Evolutionary conservation across 2,329 filamentous ascomycete species (phyloP).

Genomic region (Pseudocercospora fuligena): DNA sequence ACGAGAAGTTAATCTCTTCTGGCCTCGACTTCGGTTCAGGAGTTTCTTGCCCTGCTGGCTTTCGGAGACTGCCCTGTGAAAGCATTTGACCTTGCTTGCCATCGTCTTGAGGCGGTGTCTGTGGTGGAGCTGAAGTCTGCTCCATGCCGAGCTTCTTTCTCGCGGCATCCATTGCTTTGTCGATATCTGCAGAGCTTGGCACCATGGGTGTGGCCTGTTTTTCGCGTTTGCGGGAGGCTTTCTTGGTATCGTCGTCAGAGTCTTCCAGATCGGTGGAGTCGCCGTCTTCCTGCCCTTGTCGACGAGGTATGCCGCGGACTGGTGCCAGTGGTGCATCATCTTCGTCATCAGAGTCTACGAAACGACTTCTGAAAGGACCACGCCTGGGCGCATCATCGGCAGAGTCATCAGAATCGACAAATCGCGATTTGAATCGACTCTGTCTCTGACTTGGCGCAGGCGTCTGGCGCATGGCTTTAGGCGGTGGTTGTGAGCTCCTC

Average conservation of each 20-base stretch:
- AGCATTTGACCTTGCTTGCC: constrained; percentile 41
- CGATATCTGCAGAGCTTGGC: constrained; percentile 42
- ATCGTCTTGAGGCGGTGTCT: constrained; percentile 21
- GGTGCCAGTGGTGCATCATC: constrained; percentile 59
- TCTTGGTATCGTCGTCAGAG: constrained; percentile 44
- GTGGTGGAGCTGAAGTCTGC: constrained; percentile 11
- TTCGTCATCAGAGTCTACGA: constrained; percentile 55
- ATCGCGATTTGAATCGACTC: constrained; percentile 57
- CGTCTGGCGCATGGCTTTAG: constrained; percentile 17
- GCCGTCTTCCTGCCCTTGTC: constrained; percentile 59
- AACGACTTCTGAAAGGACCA: constrained; percentile 50
- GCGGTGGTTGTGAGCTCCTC: constrained; percentile 24
- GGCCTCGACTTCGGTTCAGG: constrained; percentile 25
- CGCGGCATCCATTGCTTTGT: constrained; percentile 44
- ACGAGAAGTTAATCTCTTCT: constrained; percentile 22
- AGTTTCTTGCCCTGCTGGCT: constrained; percentile 53
- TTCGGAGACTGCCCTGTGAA: constrained; percentile 45
- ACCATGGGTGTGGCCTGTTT: constrained; percentile 38
- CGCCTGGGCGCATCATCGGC: constrained; percentile 57
- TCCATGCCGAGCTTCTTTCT: constrained; percentile 39
- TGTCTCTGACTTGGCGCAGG: constrained; percentile 12
- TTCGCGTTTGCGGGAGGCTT: constrained; percentile 51
- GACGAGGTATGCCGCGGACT: constrained; percentile 65
- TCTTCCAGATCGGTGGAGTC: constrained; percentile 60
- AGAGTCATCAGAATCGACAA: constrained; percentile 62